A percentile compares a stretch with the other conserved stretches of the same genome.
Conservation (phyloP, 2,329 filamentous ascomycete species). For the Thielaviopsis populi region DNA sequence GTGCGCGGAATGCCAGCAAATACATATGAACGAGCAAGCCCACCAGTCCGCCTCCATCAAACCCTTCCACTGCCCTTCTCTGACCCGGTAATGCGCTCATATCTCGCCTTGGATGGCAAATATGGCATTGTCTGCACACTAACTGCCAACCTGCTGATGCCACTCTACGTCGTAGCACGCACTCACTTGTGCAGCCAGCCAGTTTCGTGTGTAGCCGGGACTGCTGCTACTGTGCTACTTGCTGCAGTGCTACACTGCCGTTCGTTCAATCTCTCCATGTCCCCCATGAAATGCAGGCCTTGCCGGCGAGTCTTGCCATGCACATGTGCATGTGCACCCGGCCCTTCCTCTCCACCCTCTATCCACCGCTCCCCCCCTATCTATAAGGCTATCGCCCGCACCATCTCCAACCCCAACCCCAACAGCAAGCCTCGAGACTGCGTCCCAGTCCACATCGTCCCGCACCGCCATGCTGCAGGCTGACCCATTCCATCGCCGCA, state of each 20-base stretch:
- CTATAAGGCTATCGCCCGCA: neutral
- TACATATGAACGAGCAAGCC: neutral
- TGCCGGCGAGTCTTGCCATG: neutral
- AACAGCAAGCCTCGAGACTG: neutral
- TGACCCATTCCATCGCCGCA: neutral
- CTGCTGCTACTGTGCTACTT: neutral
- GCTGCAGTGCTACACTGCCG: neutral
- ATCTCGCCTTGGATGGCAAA: constrained; percentile 5
- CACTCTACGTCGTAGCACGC: neutral
- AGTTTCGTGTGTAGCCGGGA: neutral
- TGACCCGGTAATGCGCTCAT: constrained; percentile 3
- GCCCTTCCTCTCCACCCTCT: neutral
- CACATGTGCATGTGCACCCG: neutral
- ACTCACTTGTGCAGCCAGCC: neutral
- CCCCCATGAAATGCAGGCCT: neutral
- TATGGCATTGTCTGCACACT: constrained; percentile 7
- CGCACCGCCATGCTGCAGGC: neutral
- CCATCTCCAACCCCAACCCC: neutral
- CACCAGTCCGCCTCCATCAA: neutral
- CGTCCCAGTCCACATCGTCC: neutral
- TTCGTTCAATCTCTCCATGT: neutral
- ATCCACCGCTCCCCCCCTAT: neutral
- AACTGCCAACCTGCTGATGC: neutral
- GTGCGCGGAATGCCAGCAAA: neutral
- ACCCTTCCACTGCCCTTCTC: neutral